These are phyloP conservation scores for Pugionium cornutum DNA, from an alignment of 345 rosid genomes.

Conservation along the genomic window DNA sequence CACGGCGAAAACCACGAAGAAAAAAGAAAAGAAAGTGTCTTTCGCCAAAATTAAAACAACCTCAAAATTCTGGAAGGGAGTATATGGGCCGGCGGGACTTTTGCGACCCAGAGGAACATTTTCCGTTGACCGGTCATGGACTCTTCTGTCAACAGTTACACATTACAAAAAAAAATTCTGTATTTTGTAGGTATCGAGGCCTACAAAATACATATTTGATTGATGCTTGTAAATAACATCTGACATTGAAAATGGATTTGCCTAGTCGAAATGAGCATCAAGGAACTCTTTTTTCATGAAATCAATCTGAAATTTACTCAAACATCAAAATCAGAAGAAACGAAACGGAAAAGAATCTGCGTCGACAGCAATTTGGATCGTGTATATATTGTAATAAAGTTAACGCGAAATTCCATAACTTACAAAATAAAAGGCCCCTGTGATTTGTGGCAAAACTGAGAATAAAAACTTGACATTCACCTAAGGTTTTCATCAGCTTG, in stretches of 20 bases:
- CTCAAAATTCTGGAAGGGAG: slow-evolving; percentile 3
- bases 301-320: neutral
- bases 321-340: neutral
- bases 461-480: slow-evolving; percentile 35
- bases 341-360: slow-evolving; percentile 1
- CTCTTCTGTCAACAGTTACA: neutral
- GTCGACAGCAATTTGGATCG: neutral
- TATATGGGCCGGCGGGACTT: slow-evolving; percentile 28
- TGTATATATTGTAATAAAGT: neutral
- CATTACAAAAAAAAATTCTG: too few relatives aligned
- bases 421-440: neutral
- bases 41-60: slow-evolving; percentile 31
- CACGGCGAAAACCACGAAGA: neutral
- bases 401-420: neutral
- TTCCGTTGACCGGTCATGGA: neutral
- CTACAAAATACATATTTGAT: neutral
- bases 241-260: too few relatives aligned
- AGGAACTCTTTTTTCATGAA: too few relatives aligned
- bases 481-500: slow-evolving; percentile 95
- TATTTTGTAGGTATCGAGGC: too few relatives aligned
- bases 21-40: slow-evolving; percentile 19
- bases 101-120: slow-evolving; percentile 14
- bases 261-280: too few relatives aligned
- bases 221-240: neutral
- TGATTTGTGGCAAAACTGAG: slow-evolving; percentile 4